These are phyloP conservation scores for Umbilicus rupestris DNA, from an alignment of 164 flowering plant genomes.

Conservation along the genomic window DNA sequence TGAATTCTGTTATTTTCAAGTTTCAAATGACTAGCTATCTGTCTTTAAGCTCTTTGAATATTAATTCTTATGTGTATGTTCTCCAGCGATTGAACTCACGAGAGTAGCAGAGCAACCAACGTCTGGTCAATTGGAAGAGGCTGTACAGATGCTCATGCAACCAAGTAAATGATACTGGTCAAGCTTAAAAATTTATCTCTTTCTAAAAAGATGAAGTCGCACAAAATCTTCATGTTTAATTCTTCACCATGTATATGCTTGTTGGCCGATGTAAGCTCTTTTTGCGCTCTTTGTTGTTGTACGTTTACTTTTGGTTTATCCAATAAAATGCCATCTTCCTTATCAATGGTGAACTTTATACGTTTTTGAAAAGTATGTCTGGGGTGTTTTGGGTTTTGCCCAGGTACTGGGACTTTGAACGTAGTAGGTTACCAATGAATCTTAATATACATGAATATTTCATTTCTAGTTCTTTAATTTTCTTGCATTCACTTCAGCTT, in stretches of 20 bases:
- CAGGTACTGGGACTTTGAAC: too few species aligned
- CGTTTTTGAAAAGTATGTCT: too few species aligned
- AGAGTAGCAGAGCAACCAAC: not conserved
- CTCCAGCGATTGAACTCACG: not conserved
- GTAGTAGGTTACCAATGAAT: too few species aligned
- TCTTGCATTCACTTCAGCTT: too few species aligned
- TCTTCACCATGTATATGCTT: not conserved
- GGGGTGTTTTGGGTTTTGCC: too few species aligned
- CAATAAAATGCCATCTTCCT: not conserved
- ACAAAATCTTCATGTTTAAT: not conserved
- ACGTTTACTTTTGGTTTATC: not conserved
- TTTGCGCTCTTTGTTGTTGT: not conserved
- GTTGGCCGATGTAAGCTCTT: not conserved
- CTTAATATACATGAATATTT: too few species aligned
- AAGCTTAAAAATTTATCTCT: not conserved
- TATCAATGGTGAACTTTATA: too few species aligned
- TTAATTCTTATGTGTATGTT: conserved; percentile 2
- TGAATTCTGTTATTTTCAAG: not conserved
- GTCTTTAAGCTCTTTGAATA: not conserved
- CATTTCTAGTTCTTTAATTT: too few species aligned
- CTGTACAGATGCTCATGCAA: conserved; percentile 10
- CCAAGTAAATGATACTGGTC: not conserved
- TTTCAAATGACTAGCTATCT: not conserved
- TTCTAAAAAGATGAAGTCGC: not conserved
- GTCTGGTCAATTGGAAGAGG: not conserved